Evolutionary conservation across 331 rosid genomes (phyloP).

Genomic region (Phaseolus coccineus): DNA sequence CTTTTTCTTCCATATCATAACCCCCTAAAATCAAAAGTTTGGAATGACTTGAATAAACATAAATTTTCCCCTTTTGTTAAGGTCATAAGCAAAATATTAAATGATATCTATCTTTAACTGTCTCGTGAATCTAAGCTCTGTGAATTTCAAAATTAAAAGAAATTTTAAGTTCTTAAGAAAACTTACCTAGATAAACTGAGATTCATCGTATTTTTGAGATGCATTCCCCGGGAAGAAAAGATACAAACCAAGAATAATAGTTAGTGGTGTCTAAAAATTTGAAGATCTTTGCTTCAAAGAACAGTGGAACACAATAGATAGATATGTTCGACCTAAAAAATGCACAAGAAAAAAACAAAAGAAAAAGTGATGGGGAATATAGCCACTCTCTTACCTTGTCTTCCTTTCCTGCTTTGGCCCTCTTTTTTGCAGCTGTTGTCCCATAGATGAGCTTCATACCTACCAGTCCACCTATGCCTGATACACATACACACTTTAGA

Average conservation of each 20-base stretch:
- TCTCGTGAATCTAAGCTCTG: constrained; percentile 31
- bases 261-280: constrained; percentile 43
- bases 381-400: constrained; percentile 75
- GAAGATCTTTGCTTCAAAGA: constrained; percentile 30
- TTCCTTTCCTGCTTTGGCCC: constrained; percentile 98
- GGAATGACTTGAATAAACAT: constrained; percentile 53
- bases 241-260: constrained; percentile 26
- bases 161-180: constrained; percentile 21
- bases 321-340: constrained; percentile 43
- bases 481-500: constrained; percentile 43
- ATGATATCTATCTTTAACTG: constrained; percentile 23
- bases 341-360: constrained; percentile 11
- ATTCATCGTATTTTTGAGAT: constrained; percentile 51
- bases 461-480: constrained; percentile 97
- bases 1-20: constrained; percentile 97
- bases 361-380: constrained; percentile 19
- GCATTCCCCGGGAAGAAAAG: constrained; percentile 50
- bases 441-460: constrained; percentile 99
- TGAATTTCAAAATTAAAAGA: not conserved
- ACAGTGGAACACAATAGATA: constrained; percentile 28
- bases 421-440: constrained; percentile 97
- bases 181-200: constrained; percentile 90
- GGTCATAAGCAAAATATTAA: constrained; percentile 28
- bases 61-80: constrained; percentile 38
- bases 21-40: constrained; percentile 78